Percentiles rank a stretch among this genome's conserved stretches.
Conservation (phyloP, 2,329 filamentous ascomycete species). For the Ciborinia camelliae region DNA sequence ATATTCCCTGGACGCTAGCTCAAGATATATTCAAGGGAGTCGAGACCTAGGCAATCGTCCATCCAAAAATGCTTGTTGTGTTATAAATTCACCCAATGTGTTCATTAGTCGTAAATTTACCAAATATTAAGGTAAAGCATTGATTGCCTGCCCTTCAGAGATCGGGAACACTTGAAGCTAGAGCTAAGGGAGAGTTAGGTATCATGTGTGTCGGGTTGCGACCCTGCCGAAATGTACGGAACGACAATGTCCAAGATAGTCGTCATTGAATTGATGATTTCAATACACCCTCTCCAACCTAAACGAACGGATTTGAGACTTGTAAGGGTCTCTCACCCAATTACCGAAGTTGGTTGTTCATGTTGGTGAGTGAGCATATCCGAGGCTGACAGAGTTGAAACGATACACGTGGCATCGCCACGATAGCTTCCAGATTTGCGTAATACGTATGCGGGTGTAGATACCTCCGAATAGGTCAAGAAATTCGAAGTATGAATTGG, state of each 20-base stretch:
- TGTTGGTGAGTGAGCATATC: neutral
- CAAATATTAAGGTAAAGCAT: neutral
- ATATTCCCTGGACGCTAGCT: neutral
- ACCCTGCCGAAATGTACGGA: neutral
- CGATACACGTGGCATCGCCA: conserved; percentile 14
- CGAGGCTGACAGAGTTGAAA: neutral
- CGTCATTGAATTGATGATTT: neutral
- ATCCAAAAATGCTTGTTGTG: too few relatives aligned
- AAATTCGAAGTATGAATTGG: neutral
- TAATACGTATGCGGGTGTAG: neutral
- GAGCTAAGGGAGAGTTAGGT: neutral
- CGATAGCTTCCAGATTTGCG: neutral
- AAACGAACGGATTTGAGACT: neutral
- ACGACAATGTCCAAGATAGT: neutral
- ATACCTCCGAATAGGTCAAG: neutral
- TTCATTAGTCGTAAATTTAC: neutral
- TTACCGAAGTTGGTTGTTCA: neutral
- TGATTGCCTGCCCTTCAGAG: neutral
- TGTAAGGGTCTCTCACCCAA: neutral
- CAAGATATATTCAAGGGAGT: neutral
- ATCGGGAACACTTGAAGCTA: neutral
- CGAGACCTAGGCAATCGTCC: too few relatives aligned
- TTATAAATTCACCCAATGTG: too few relatives aligned
- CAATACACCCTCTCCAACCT: neutral
- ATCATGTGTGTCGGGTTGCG: neutral